Evolutionary conservation across 805 yeast species (phyloP).

Genomic region (Metschnikowia drakensbergensis): DNA sequence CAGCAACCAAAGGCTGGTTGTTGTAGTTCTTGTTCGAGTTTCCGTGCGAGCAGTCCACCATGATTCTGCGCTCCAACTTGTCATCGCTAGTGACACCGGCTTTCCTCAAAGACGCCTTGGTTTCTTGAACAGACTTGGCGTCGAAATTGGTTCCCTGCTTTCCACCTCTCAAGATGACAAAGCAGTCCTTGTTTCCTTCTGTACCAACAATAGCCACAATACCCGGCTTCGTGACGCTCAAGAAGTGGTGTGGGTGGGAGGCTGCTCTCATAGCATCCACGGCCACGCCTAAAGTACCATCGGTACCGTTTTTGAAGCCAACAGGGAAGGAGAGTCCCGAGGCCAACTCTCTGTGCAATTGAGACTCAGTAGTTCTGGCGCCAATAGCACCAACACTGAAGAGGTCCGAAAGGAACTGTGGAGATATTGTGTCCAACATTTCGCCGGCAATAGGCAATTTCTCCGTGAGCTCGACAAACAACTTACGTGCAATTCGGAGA

Average conservation of each 20-base stretch:
- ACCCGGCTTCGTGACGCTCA: conserved; percentile 97
- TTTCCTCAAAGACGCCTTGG: conserved; percentile 58
- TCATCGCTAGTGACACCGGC: conserved; percentile 41
- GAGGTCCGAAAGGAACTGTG: conserved; percentile 89
- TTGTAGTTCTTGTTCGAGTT: conserved; percentile 91
- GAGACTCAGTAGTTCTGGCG: conserved; percentile 98
- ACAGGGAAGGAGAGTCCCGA: conserved; percentile 98
- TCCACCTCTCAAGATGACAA: conserved; percentile 95
- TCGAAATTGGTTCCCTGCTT: conserved; percentile 91
- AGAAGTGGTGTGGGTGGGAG: conserved; percentile 85
- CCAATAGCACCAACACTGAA: conserved; percentile 97
- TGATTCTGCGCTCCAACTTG: conserved; percentile 52
- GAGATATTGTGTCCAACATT: conserved; percentile 97
- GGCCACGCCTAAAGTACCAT: conserved; percentile 89
- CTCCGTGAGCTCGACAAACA: conserved; percentile 76
- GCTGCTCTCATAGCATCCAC: conserved; percentile 94
- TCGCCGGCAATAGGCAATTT: conserved; percentile 90
- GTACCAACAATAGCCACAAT: conserved; percentile 95
- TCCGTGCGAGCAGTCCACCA: conserved; percentile 99
- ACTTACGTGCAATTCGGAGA: conserved; percentile 76
- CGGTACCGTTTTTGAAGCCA: conserved; percentile 98
- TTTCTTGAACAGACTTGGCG: conserved; percentile 67
- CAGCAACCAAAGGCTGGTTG: conserved; percentile 93
- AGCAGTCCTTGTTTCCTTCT: conserved; percentile 91
- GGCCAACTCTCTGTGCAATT: conserved; percentile 94